A percentile compares a stretch with the other conserved stretches of the same genome.
Conservation (phyloP, 208 protist genomes). For the Naegleria fowleri region DNA sequence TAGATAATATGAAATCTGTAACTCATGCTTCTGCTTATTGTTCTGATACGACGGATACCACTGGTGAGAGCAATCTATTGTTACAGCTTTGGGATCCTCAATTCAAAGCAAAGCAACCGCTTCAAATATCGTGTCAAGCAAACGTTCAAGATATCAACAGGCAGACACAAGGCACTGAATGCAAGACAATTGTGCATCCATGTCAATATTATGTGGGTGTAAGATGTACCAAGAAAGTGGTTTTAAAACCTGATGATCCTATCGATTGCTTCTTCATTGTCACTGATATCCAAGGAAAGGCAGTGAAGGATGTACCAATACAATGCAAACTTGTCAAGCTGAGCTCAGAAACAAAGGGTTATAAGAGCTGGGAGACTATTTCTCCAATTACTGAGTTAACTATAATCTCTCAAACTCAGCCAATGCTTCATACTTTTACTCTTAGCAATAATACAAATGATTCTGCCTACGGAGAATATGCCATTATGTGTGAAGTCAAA, state of each 20-base stretch:
- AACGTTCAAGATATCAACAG: conserved; percentile 15
- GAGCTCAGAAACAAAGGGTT: background rate
- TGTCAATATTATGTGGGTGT: background rate
- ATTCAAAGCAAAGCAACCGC: background rate
- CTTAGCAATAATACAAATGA: background rate
- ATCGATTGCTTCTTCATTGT: background rate
- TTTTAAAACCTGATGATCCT: background rate
- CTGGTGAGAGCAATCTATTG: background rate
- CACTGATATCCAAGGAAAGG: background rate
- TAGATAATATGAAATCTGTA: background rate
- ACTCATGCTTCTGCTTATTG: background rate
- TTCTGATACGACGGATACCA: background rate
- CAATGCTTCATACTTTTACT: background rate
- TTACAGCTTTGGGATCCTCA: background rate
- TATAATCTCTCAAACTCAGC: background rate
- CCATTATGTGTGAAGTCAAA: background rate
- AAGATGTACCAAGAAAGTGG: background rate
- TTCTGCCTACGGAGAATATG: background rate
- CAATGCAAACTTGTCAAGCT: background rate
- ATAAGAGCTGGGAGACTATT: background rate
- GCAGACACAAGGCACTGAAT: background rate
- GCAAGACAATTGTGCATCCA: background rate
- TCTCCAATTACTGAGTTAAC: background rate
- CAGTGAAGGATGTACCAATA: background rate
- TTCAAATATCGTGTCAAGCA: background rate